Evolutionary conservation across 345 rosid species (phyloP).

Genomic region (Anastatica hierochuntica): DNA sequence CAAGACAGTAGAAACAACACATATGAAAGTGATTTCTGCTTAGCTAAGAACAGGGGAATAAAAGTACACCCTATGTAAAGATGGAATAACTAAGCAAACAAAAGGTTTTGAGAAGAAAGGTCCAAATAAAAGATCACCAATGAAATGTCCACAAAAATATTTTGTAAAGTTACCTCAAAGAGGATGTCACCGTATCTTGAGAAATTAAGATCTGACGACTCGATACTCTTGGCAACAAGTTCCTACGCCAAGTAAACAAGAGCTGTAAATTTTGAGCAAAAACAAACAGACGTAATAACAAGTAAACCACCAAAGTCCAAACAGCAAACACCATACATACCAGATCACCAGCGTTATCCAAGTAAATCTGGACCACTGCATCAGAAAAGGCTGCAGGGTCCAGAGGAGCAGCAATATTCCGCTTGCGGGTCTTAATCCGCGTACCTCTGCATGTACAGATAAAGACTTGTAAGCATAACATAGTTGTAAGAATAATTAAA

Average conservation of each 20-base stretch:
- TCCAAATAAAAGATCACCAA: too few relatives aligned
- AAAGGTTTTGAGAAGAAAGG: background rate
- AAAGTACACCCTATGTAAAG: too few relatives aligned
- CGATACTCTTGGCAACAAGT: slow-evolving; percentile 77
- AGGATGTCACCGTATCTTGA: slow-evolving; percentile 77
- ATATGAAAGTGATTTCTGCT: background rate
- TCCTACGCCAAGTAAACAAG: slow-evolving; percentile 39
- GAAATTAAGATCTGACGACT: slow-evolving; percentile 83
- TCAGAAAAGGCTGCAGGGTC: slow-evolving; percentile 98
- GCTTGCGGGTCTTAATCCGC: slow-evolving; percentile 99
- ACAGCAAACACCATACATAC: slow-evolving; percentile 34
- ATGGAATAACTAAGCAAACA: background rate
- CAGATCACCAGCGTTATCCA: slow-evolving; percentile 98
- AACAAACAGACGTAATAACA: background rate
- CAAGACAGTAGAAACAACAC: background rate
- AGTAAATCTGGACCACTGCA: slow-evolving; percentile 94
- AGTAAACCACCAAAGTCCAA: background rate
- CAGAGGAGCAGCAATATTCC: slow-evolving; percentile 92
- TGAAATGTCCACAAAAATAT: background rate
- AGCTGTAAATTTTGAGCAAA: background rate
- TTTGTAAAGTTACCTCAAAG: slow-evolving; percentile 22
- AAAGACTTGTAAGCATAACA: too few relatives aligned
- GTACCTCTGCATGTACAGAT: slow-evolving; percentile 50
- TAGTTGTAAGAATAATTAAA: background rate
- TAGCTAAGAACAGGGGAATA: background rate